Percentiles rank a stretch among this genome's conserved stretches.
These are phyloP conservation scores for Cordyceps cicadae DNA, from an alignment of 2,329 filamentous ascomycete genomes.

Conservation along the genomic window DNA sequence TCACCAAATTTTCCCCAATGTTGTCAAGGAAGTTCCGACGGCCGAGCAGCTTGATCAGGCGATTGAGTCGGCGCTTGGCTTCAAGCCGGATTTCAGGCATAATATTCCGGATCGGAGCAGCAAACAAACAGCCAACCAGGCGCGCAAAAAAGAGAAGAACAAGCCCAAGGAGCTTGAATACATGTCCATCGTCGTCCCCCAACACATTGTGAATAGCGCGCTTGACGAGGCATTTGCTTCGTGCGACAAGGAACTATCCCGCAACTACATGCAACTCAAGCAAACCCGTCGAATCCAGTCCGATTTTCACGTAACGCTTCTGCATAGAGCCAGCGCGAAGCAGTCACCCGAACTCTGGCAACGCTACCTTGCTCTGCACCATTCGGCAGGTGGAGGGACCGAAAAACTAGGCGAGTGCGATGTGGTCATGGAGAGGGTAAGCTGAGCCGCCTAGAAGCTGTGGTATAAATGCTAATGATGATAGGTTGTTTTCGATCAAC, in stretches of 20 bases:
- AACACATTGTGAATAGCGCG: constrained; percentile 36
- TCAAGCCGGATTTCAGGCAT: constrained; percentile 68
- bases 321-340: constrained; percentile 62
- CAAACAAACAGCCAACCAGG: constrained; percentile 23
- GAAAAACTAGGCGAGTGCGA: constrained; percentile 51
- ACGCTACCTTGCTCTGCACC: constrained; percentile 56
- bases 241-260: constrained; percentile 33
- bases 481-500: constrained; percentile 70
- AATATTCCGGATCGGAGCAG: constrained; percentile 53
- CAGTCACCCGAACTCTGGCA: constrained; percentile 66
- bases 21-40: constrained; percentile 64
- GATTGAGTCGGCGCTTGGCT: constrained; percentile 65
- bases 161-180: constrained; percentile 45
- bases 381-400: constrained; percentile 23
- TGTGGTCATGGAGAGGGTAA: constrained; percentile 53
- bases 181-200: constrained; percentile 42
- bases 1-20: constrained; percentile 66
- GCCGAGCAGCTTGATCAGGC: constrained; percentile 70
- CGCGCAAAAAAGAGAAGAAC: constrained; percentile 28
- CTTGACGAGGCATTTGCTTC: constrained; percentile 64
- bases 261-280: constrained; percentile 68
- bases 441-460: constrained; percentile 14
- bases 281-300: constrained; percentile 66
- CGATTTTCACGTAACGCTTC: constrained; percentile 90
- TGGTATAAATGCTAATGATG: not conserved